These are phyloP conservation scores for Kodamaea sp. DNA, from an alignment of 1,139 yeast species.

Conservation along the genomic window DNA sequence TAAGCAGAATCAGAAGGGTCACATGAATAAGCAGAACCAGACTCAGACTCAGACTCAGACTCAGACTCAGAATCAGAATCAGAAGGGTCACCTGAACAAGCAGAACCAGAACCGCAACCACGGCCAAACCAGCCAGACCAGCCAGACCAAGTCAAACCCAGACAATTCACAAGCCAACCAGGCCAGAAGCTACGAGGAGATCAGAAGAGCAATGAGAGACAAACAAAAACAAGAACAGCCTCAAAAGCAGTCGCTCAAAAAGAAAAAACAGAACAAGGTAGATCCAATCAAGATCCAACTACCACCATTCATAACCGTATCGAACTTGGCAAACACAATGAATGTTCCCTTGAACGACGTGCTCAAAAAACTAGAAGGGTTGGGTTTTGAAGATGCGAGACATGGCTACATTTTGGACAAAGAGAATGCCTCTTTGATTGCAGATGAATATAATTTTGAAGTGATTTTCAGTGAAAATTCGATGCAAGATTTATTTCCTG, in stretches of 20 bases:
- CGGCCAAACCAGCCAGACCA: neutral
- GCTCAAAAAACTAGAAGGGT: conserved; percentile 51
- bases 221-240: conserved; percentile 12
- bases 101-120: neutral
- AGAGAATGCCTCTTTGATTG: conserved; percentile 81
- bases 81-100: neutral
- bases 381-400: conserved; percentile 76
- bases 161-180: conserved; percentile 10
- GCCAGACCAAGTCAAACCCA: neutral
- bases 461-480: conserved; percentile 57
- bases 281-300: conserved; percentile 44
- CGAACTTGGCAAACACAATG: conserved; percentile 71
- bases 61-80: too few relatives aligned
- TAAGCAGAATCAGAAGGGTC: neutral
- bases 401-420: conserved; percentile 79
- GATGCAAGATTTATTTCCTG: conserved; percentile 61
- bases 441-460: conserved; percentile 83
- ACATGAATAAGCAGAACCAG: neutral
- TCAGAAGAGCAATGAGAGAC: conserved; percentile 13
- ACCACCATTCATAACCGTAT: conserved; percentile 71
- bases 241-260: neutral
- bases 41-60: too few relatives aligned
- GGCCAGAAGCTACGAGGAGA: conserved; percentile 16
- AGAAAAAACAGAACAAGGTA: conserved; percentile 15
- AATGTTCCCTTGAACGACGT: conserved; percentile 61